Conservation (phyloP, 164 flowering plant genomes). For the Stephania yunnanensis region DNA sequence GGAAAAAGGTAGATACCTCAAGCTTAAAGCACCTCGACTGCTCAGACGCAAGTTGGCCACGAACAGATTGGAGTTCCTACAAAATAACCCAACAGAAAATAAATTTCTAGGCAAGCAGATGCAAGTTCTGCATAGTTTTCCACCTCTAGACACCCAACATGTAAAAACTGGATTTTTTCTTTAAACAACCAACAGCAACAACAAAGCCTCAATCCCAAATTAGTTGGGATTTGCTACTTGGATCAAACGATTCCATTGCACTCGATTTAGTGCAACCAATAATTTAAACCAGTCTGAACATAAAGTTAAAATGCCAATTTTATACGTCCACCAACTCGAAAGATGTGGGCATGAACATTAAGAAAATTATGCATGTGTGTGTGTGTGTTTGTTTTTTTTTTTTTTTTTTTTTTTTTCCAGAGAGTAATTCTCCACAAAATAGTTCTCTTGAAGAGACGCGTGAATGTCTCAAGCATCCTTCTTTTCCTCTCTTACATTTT, state of each 20-base stretch:
- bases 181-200: too few relatives aligned
- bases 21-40: slow-evolving; percentile 98
- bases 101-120: background rate
- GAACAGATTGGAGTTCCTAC: slow-evolving; percentile 97
- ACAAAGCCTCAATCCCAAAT: too few relatives aligned
- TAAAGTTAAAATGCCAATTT: background rate
- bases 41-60: slow-evolving; percentile 91
- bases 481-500: background rate
- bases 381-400: too few relatives aligned
- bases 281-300: background rate
- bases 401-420: background rate
- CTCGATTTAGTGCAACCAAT: too few relatives aligned
- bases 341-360: background rate
- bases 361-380: background rate
- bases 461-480: background rate
- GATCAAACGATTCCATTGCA: too few relatives aligned
- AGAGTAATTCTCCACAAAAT: background rate
- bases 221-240: too few relatives aligned
- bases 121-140: background rate
- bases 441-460: background rate
- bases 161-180: background rate
- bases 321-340: background rate
- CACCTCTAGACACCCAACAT: background rate
- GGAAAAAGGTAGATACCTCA: slow-evolving; percentile 54
- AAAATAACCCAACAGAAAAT: slow-evolving; percentile 10